These are phyloP conservation scores for Xylaria intraflava DNA, from an alignment of 495 filamentous ascomycete species.

Conservation along the genomic window DNA sequence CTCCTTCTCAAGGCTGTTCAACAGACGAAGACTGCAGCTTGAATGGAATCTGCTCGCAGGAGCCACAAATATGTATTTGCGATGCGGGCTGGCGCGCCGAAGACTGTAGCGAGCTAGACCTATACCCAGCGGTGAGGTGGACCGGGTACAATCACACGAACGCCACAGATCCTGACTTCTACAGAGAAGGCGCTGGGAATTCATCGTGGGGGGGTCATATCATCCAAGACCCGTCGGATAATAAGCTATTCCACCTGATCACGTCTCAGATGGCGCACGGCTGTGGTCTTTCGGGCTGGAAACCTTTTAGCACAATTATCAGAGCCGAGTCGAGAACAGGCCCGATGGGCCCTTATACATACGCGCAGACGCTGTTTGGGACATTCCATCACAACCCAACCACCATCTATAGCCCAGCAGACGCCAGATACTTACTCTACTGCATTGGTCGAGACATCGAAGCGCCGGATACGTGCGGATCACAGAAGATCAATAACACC, in stretches of 20 bases:
- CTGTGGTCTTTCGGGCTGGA: slow-evolving; percentile 35
- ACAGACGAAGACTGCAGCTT: slow-evolving; percentile 39
- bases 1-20: slow-evolving; percentile 13
- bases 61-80: slow-evolving; percentile 22
- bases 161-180: slow-evolving; percentile 15
- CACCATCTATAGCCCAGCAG: slow-evolving; percentile 29
- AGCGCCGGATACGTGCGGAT: slow-evolving; percentile 14
- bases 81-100: slow-evolving; percentile 34
- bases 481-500: slow-evolving; percentile 20
- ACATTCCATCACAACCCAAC: slow-evolving; percentile 36
- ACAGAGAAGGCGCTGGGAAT: slow-evolving; percentile 24
- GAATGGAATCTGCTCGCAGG: slow-evolving; percentile 29
- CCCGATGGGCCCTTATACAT: slow-evolving; percentile 32
- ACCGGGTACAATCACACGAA: slow-evolving; percentile 33
- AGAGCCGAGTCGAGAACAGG: slow-evolving; percentile 31
- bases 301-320: slow-evolving; percentile 31
- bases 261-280: slow-evolving; percentile 30
- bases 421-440: slow-evolving; percentile 31
- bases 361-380: slow-evolving; percentile 23
- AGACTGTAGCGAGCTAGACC: slow-evolving; percentile 34
- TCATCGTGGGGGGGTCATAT: slow-evolving; percentile 36
- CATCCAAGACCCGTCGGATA: slow-evolving; percentile 28
- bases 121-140: slow-evolving; percentile 23
- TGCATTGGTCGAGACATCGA: slow-evolving; percentile 29
- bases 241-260: slow-evolving; percentile 29